Percentiles rank a stretch among this genome's conserved stretches.
These are phyloP conservation scores for Cardamine occulta DNA, from an alignment of 345 rosid species.

Conservation along the genomic window DNA sequence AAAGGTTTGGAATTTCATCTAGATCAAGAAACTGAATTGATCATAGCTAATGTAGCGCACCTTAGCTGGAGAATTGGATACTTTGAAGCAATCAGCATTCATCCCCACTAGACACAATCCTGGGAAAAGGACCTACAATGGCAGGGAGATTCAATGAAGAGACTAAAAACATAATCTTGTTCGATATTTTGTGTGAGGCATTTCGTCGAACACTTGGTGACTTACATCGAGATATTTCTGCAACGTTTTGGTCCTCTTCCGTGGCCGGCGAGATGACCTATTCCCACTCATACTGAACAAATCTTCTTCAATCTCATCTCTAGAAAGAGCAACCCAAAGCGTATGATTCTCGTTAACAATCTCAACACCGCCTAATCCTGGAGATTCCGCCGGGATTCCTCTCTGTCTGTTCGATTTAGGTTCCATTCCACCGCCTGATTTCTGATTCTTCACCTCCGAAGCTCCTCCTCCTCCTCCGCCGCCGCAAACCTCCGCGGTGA, in stretches of 20 bases:
- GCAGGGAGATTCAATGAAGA: background rate
- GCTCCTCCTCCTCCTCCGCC: constrained; percentile 33
- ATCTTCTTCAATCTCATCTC: constrained; percentile 95
- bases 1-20: background rate
- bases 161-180: background rate
- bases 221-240: constrained; percentile 86
- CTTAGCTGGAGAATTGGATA: constrained; percentile 64
- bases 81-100: constrained; percentile 72
- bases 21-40: constrained; percentile 16
- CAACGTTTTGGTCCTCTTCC: constrained; percentile 68
- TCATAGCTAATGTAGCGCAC: constrained; percentile 38
- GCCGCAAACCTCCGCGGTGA: constrained; percentile 21
- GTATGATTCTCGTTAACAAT: constrained; percentile 63
- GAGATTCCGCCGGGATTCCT: constrained; percentile 61
- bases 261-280: constrained; percentile 77
- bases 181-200: constrained; percentile 6
- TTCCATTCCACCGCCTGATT: constrained; percentile 35
- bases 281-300: constrained; percentile 83
- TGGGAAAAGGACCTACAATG: constrained; percentile 66
- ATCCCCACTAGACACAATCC: constrained; percentile 85
- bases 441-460: constrained; percentile 44
- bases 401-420: constrained; percentile 73
- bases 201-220: constrained; percentile 37
- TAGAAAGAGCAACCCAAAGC: constrained; percentile 73
- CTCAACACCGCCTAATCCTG: constrained; percentile 50